phyloP scores from a whole-genome alignment of 2,329 filamentous ascomycete genomes.

The Orbilia brochopaga region DNA sequence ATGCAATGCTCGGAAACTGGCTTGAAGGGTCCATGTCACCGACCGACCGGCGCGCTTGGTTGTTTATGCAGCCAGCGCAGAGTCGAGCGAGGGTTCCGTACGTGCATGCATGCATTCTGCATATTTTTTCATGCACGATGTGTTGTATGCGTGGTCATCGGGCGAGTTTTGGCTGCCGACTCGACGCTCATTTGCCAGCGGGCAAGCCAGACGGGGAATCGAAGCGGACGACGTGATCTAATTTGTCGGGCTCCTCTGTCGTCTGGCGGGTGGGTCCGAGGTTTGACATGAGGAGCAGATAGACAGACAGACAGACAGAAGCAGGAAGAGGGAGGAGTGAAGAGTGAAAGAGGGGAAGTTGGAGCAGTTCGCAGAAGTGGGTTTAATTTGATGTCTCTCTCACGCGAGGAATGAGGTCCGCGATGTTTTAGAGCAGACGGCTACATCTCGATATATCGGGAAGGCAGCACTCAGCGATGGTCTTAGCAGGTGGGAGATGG shows the following conservation, averaged over 20 bases:
- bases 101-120: conserved; percentile 29
- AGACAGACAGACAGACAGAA: too few relatives aligned
- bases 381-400: conserved; percentile 11
- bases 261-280: background rate
- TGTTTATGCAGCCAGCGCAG: background rate
- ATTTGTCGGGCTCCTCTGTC: background rate
- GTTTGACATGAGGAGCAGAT: background rate
- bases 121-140: conserved; percentile 50
- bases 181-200: conserved; percentile 15
- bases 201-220: background rate
- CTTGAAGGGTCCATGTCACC: background rate
- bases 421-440: background rate
- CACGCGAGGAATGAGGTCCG: background rate
- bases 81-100: background rate
- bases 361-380: background rate
- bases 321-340: too few relatives aligned
- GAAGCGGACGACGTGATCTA: too few relatives aligned
- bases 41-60: conserved; percentile 5
- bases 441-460: background rate
- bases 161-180: conserved; percentile 2
- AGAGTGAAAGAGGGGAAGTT: background rate
- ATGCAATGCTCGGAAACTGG: background rate
- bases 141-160: conserved; percentile 49
- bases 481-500: too few relatives aligned
- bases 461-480: background rate